A percentile compares a stretch with the other conserved stretches of the same genome.
Evolutionary conservation across 371 early-diverging fungal species (phyloP).

Genomic region (Mortierella sp.): DNA sequence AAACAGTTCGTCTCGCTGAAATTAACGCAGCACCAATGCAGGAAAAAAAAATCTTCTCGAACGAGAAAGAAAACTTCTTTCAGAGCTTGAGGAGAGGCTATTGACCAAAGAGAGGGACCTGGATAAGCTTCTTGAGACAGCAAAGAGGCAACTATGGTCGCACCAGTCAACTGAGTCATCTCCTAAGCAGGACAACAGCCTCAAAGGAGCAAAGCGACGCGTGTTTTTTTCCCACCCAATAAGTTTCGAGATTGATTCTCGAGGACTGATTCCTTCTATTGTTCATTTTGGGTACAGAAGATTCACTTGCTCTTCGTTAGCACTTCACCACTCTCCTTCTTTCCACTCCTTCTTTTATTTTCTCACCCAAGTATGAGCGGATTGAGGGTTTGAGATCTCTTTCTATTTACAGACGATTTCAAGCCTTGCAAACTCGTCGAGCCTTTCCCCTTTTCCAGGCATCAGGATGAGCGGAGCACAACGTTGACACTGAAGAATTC

Average conservation of each 20-base stretch:
- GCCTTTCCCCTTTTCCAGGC: neutral
- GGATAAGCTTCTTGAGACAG: slow-evolving; percentile 8
- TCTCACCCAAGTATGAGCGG: neutral
- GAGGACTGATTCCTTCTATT: neutral
- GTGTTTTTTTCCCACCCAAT: neutral
- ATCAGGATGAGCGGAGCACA: neutral
- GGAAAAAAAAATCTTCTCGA: slow-evolving; percentile 7
- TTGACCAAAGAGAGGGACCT: slow-evolving; percentile 10
- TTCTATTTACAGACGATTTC: slow-evolving; percentile 9
- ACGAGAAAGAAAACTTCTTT: neutral
- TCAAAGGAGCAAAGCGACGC: neutral
- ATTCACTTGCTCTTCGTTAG: neutral
- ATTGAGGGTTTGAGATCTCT: neutral
- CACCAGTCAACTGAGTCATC: neutral
- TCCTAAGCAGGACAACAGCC: slow-evolving; percentile 1
- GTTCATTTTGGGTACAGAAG: neutral
- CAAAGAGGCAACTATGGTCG: slow-evolving; percentile 8
- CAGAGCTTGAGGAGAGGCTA: slow-evolving; percentile 2
- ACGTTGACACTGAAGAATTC: slow-evolving; percentile 1
- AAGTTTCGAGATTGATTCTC: neutral
- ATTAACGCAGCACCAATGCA: slow-evolving; percentile 6
- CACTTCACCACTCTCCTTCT: neutral
- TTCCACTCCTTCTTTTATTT: neutral
- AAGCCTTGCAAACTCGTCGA: slow-evolving; percentile 6
- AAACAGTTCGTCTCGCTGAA: slow-evolving; percentile 13